Evolutionary conservation across 352 stramenopile species (phyloP).

Genomic region (Pythium biforme): DNA sequence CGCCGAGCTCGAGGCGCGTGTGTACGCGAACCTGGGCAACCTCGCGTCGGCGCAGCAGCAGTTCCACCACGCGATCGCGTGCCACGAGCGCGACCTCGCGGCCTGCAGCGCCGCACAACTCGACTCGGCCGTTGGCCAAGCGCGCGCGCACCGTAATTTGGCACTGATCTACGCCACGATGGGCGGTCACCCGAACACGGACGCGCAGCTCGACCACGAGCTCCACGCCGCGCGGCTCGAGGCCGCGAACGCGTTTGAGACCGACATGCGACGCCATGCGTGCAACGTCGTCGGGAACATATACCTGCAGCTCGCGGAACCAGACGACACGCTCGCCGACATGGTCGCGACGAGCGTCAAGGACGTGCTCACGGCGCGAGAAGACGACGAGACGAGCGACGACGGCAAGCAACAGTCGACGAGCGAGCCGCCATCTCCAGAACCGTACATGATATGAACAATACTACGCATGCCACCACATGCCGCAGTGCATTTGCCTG

Average conservation of each 20-base stretch:
- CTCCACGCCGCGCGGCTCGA: constrained; percentile 24
- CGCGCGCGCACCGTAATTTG: constrained; percentile 69
- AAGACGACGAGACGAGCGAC: constrained; percentile 10
- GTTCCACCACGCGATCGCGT: constrained; percentile 56
- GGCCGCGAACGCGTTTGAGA: constrained; percentile 38
- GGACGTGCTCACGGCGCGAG: constrained; percentile 30
- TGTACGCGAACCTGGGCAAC: constrained; percentile 81
- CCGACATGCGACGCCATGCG: constrained; percentile 48
- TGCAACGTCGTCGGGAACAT: constrained; percentile 57
- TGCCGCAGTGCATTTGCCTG: too few species aligned
- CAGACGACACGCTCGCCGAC: constrained; percentile 37
- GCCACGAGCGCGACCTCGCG: constrained; percentile 58
- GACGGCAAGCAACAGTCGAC: not conserved
- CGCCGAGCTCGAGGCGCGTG: constrained; percentile 63
- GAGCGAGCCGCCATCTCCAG: not conserved
- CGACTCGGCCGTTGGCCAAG: constrained; percentile 50
- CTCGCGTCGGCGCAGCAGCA: constrained; percentile 51
- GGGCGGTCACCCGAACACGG: constrained; percentile 1
- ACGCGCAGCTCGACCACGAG: constrained; percentile 29
- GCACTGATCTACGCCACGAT: constrained; percentile 63
- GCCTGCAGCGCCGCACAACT: constrained; percentile 33
- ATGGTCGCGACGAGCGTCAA: constrained; percentile 38
- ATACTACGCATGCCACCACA: not conserved
- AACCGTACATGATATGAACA: constrained; percentile 2
- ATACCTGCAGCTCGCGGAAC: constrained; percentile 48